Evolutionary conservation across 2,329 filamentous ascomycete species (phyloP).

Genomic region (Nigrospora sphaerica): DNA sequence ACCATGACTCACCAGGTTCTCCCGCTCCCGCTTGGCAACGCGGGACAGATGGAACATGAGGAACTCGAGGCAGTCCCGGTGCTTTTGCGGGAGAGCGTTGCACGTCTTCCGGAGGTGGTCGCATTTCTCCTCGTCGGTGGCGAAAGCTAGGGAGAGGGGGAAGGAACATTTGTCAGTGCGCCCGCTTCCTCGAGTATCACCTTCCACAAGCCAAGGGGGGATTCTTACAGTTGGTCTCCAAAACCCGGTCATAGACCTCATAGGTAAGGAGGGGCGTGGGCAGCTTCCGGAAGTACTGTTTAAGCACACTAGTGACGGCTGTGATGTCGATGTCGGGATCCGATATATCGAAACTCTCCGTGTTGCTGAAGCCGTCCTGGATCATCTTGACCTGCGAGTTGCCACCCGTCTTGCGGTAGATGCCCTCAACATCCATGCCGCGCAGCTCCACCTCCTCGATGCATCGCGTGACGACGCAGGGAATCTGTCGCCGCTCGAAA

Average conservation of each 20-base stretch:
- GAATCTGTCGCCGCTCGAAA: conserved; percentile 82
- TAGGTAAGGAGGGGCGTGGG: conserved; percentile 86
- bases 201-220: neutral
- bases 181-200: neutral
- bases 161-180: neutral
- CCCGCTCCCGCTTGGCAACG: conserved; percentile 73
- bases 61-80: conserved; percentile 87
- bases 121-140: conserved; percentile 60
- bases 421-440: conserved; percentile 95
- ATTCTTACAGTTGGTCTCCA: conserved; percentile 69
- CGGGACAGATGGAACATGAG: conserved; percentile 87
- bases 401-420: conserved; percentile 95
- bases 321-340: conserved; percentile 93
- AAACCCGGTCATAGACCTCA: conserved; percentile 81
- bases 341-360: conserved; percentile 82
- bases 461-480: conserved; percentile 83
- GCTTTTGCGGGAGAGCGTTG: conserved; percentile 70
- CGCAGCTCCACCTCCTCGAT: conserved; percentile 94
- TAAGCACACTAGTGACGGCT: conserved; percentile 88
- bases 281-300: conserved; percentile 95
- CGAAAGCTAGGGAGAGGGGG: conserved; percentile 41
- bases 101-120: conserved; percentile 67
- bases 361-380: conserved; percentile 84
- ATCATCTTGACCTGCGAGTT: conserved; percentile 85
- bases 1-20: conserved; percentile 65